These are phyloP conservation scores for Boletus sp. DNA, from an alignment of 768 basidiomycete species.

Conservation along the genomic window DNA sequence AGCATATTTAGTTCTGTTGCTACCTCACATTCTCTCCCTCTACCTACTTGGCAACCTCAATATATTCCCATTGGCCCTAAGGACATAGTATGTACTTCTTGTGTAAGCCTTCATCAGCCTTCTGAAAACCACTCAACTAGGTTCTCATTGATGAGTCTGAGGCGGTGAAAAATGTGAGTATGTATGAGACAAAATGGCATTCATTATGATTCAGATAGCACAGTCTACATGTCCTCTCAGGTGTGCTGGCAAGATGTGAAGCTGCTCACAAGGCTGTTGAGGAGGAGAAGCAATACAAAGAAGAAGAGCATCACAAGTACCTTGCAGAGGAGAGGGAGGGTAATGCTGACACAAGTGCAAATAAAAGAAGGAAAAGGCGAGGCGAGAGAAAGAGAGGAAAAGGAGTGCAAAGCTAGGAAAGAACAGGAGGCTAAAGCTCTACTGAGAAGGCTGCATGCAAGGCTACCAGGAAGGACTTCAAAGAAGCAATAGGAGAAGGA, in stretches of 20 bases:
- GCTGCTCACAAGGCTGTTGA: constrained; percentile 71
- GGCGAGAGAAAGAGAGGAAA: constrained; percentile 56
- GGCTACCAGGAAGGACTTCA: constrained; percentile 36
- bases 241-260: constrained; percentile 87
- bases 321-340: constrained; percentile 78
- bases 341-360: constrained; percentile 67
- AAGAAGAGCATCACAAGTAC: constrained; percentile 79
- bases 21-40: constrained; percentile 29
- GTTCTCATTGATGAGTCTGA: no score
- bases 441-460: constrained; percentile 49
- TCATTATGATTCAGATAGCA: no score
- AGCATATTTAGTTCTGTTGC: constrained; percentile 31
- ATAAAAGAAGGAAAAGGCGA: constrained; percentile 66
- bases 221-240: no score
- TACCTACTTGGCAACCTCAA: constrained; percentile 38
- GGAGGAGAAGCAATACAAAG: constrained; percentile 79
- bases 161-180: no score
- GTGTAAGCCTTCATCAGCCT: constrained; percentile 81
- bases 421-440: constrained; percentile 60
- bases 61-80: constrained; percentile 54
- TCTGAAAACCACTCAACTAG: no score
- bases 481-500: constrained; percentile 57
- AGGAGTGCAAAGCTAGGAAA: constrained; percentile 61
- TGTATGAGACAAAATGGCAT: no score
- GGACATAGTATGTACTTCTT: constrained; percentile 74